Conservation (phyloP, 768 basidiomycete genomes). For the Agrocybe praecox region DNA sequence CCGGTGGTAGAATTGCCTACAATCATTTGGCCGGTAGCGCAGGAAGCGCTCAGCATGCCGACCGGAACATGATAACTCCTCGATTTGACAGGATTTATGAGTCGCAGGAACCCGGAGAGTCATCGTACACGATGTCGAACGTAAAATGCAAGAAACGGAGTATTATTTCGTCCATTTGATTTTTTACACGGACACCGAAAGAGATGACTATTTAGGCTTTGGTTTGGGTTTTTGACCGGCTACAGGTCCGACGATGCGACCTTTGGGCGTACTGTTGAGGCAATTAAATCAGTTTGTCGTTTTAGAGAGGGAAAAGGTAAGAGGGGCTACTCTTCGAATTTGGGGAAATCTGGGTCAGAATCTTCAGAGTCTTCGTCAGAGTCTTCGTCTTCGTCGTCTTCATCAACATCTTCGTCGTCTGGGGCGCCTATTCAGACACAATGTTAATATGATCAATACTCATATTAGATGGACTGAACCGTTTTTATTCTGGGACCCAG, state of each 20-base stretch:
- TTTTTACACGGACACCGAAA: too few species aligned
- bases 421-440: not conserved
- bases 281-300: not conserved
- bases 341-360: conserved; percentile 19
- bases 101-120: too few species aligned
- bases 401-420: not conserved
- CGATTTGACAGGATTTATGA: too few species aligned
- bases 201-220: not conserved
- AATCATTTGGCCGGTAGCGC: too few species aligned
- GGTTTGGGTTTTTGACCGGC: conserved; percentile 8
- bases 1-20: too few species aligned
- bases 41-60: too few species aligned
- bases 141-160: too few species aligned
- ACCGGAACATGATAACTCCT: too few species aligned
- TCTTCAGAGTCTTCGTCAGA: not conserved
- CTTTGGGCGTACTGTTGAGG: conserved; percentile 8
- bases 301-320: not conserved
- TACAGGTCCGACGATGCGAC: conserved; percentile 14
- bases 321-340: conserved; percentile 13
- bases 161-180: too few species aligned
- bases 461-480: not conserved
- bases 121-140: too few species aligned
- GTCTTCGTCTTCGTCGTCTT: conserved; percentile 4
- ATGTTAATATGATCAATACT: not conserved
- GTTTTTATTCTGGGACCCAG: not conserved